Base-by-base conservation (phyloP, 1,139 yeast species). In the Blastobotrys apis region DNA sequence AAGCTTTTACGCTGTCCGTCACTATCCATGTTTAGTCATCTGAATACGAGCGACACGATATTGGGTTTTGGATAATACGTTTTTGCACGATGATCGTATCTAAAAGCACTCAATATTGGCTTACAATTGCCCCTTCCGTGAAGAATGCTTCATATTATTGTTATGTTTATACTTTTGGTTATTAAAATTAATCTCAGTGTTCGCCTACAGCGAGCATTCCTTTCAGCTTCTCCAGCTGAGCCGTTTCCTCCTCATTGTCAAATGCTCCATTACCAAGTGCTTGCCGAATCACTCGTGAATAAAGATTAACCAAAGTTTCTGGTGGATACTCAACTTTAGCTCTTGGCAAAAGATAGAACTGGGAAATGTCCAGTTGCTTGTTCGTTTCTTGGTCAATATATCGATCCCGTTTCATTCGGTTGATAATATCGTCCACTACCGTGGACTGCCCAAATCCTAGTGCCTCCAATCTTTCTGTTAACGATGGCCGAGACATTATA, bases 361-460 rank as follows among this genome's bases (percentile, higher is more conserved):
- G 6, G 26, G 26, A 6, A 6, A 23, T 10, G 9, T 6, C 26
- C 10, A 6, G 26, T 6, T 6, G 6, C 27, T 39, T 39, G 3
- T 9, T 4, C 8, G 21, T 21, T 12, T 26, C 8, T 4, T 33
- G 29, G 19, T 30, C 26, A 15, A 41, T 23, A 32, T 44, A 44
- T 19, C 44, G 13, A 12, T 44, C 37, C n/a, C 39, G 27, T 17
- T 30, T 36, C 38, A 44, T 32, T 29, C 20, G 22, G 20, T 17
- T 17, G 22, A 44, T n/a, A 9, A 37, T 15, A n/a, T 38, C 40
- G 9, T 39, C 44, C 17, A 39, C 33, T 1, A 20, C 9, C n/a
- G 8, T 5, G n/a, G 25, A 12, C 27, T 9, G 15, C 5, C 27
- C 26, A 15, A 39, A 19, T 8, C 38, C 33, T 6, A 19, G 10